These are phyloP conservation scores for Diaporthe sp. DNA, from an alignment of 2,329 filamentous ascomycete species.

Conservation along the genomic window DNA sequence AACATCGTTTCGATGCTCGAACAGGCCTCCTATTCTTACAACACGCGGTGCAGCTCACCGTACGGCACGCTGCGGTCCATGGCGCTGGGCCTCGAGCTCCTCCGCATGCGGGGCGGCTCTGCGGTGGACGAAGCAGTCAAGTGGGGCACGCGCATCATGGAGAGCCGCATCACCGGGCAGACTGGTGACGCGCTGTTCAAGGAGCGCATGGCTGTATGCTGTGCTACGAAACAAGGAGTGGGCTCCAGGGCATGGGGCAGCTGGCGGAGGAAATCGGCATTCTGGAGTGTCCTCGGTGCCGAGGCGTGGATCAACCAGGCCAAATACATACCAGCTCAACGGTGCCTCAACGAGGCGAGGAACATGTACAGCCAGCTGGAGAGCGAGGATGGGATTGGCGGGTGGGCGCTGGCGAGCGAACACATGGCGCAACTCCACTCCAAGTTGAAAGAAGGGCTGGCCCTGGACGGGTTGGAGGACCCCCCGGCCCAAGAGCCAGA, in stretches of 20 bases:
- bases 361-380: slow-evolving; percentile 63
- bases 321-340: slow-evolving; percentile 82
- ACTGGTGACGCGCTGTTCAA: slow-evolving; percentile 85
- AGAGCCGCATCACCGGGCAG: slow-evolving; percentile 78
- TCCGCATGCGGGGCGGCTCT: slow-evolving; percentile 82
- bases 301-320: slow-evolving; percentile 84
- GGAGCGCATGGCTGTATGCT: slow-evolving; percentile 88
- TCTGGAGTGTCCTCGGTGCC: slow-evolving; percentile 87
- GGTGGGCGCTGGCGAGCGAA: slow-evolving; percentile 61
- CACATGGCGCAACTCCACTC: slow-evolving; percentile 64
- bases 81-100: slow-evolving; percentile 79
- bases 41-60: slow-evolving; percentile 82
- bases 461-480: slow-evolving; percentile 42
- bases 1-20: slow-evolving; percentile 89
- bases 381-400: slow-evolving; percentile 61
- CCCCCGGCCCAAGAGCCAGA: slow-evolving; percentile 45
- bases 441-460: slow-evolving; percentile 59
- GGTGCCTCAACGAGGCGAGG: slow-evolving; percentile 77
- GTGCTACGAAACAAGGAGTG: slow-evolving; percentile 76
- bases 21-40: slow-evolving; percentile 90
- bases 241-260: slow-evolving; percentile 76
- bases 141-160: slow-evolving; percentile 85
- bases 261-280: slow-evolving; percentile 83
- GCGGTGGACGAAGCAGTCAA: slow-evolving; percentile 87
- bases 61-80: slow-evolving; percentile 85